These are phyloP conservation scores for Schizonepeta tenuifolia DNA, from an alignment of 257 asterid species.

Conservation along the genomic window DNA sequence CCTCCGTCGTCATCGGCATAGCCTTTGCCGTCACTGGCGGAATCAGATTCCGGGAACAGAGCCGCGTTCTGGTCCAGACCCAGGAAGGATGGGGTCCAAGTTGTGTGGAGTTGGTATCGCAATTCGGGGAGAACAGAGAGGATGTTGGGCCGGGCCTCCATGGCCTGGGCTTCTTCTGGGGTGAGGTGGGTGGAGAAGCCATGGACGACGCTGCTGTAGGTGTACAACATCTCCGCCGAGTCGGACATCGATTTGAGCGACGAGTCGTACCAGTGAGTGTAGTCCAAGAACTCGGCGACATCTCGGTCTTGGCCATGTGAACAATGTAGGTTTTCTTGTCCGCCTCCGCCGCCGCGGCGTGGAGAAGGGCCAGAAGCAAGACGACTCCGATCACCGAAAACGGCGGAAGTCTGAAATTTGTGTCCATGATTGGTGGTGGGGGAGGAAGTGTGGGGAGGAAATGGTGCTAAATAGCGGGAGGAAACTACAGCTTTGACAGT, in stretches of 20 bases:
- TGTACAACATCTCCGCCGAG: conserved; percentile 74
- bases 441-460: conserved; percentile 4
- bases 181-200: conserved; percentile 78
- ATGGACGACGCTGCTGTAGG: conserved; percentile 64
- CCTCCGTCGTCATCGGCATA: no score
- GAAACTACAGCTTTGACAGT: conserved; percentile 37
- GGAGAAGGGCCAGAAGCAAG: conserved; percentile 36
- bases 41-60: no score
- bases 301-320: no score
- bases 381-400: conserved; percentile 5
- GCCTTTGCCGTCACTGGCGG: no score
- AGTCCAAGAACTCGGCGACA: conserved; percentile 69
- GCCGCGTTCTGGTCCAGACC: no score
- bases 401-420: not conserved
- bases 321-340: conserved; percentile 62
- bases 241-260: conserved; percentile 73
- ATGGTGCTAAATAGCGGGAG: conserved; percentile 37
- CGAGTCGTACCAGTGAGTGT: conserved; percentile 69
- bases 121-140: no score
- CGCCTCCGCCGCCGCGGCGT: conserved; percentile 30
- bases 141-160: conserved; percentile 60
- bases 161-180: conserved; percentile 48
- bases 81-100: no score
- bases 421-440: conserved; percentile 37
- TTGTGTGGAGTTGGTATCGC: no score